Base-by-base conservation (phyloP, 148 eudicot genomes). In the Diospyros lotus region DNA sequence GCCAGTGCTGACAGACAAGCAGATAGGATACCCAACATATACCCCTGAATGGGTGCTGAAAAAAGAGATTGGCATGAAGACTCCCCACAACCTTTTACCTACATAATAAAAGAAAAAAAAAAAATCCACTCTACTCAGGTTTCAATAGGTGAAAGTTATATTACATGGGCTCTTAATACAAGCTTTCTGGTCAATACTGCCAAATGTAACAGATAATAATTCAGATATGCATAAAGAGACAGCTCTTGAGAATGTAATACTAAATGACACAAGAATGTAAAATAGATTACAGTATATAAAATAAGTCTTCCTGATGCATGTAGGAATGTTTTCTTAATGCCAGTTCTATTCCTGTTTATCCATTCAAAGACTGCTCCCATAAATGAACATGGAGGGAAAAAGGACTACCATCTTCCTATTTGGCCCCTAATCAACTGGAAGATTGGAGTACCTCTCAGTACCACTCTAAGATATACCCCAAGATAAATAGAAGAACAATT, bases 1-100 rank as follows among this genome's bases (percentile, higher is more conserved):
- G 99, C 99, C 73, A 91, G 79, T 59, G 99, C 99, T n/a, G 99
- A 95, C 65, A 95, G 89, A 81, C 99, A 95, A 75, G 99, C 98
- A 67, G 97, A 95, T 77, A 95, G 75, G 75, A 92, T 64, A 2
- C 99, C 98, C 78, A 95, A 70, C 90, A 90, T 85, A 83, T 95
- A 95, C 72, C 98, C 98, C 78, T 86, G 94, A 80, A 95, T 87
- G 58, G 98, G 97, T 44, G 98, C 90, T 59, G 98, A 95, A 79
- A 95, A 91, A 50, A 95, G 82, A 5, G 98, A 95, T 14, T 92
- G 88, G 64, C 98, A 95, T 28, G 92, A 89, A 75, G 96, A 77
- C 78, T 85, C 91, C 79, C 98, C 98, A 81, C 98, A 95, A 46
- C 97, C 97, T 86, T 89, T 95, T 58, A 92, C 94, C 98, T 95